Evolutionary conservation across 83 land plant species (phyloP).

Genomic region (Isoetes engelmannii): DNA sequence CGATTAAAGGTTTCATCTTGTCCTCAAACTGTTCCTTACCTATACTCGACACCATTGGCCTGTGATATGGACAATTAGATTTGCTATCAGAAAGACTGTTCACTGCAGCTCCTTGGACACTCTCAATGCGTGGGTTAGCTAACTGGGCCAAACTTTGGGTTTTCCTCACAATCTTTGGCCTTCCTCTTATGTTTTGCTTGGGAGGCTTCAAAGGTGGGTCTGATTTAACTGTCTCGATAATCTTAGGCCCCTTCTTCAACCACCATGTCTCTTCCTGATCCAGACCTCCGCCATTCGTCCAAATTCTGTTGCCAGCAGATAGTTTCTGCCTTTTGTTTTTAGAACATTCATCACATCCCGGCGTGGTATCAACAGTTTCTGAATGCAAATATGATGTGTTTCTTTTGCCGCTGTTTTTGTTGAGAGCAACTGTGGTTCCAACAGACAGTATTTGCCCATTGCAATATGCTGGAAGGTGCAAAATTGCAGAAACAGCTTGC

Average conservation of each 20-base stretch:
- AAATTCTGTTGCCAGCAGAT: constrained; percentile 45
- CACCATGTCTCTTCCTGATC: constrained; percentile 88
- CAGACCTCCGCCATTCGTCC: constrained; percentile 14
- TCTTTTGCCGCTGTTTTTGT: constrained; percentile 39
- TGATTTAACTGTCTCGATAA: constrained; percentile 45
- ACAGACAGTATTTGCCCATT: constrained; percentile 18
- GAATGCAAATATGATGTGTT: constrained; percentile 15
- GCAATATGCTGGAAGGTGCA: constrained; percentile 49
- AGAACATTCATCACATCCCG: constrained; percentile 90
- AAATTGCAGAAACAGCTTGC: constrained; percentile 42
- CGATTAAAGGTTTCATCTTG: constrained; percentile 13
- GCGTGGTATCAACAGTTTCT: constrained; percentile 46
- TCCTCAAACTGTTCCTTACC: constrained; percentile 33
- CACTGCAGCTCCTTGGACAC: constrained; percentile 89
- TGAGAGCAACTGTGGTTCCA: constrained; percentile 20
- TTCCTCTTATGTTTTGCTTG: constrained; percentile 62
- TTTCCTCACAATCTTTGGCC: constrained; percentile 76
- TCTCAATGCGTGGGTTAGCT: constrained; percentile 72
- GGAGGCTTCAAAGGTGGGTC: constrained; percentile 63
- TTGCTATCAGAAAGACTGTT: constrained; percentile 69
- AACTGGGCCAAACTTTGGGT: constrained; percentile 86
- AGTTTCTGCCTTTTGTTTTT: constrained; percentile 59
- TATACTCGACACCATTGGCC: constrained; percentile 36
- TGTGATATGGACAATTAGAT: constrained; percentile 72
- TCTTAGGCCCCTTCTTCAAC: constrained; percentile 59